phyloP scores from a whole-genome alignment of 2,329 filamentous ascomycete species.

The Epichloe baconii region DNA sequence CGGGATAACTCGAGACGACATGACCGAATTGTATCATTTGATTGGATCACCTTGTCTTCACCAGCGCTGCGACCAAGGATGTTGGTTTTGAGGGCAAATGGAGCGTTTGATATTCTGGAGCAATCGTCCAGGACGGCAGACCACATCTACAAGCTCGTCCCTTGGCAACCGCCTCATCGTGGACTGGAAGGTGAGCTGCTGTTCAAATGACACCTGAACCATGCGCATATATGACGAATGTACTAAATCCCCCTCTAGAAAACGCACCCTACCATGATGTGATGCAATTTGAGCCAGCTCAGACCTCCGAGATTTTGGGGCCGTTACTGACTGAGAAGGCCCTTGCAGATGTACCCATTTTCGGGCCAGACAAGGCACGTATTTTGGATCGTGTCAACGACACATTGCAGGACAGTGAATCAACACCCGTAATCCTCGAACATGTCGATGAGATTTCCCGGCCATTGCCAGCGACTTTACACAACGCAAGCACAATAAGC shows the following conservation, averaged over 20 bases:
- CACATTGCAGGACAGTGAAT: conserved; percentile 23
- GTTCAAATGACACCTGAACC: neutral
- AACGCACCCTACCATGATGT: conserved; percentile 38
- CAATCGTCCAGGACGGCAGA: conserved; percentile 45
- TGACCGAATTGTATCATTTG: conserved; percentile 53
- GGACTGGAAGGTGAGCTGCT: conserved; percentile 35
- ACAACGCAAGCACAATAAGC: conserved; percentile 28
- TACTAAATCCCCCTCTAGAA: conserved; percentile 23
- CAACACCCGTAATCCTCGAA: conserved; percentile 21
- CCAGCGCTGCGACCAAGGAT: conserved; percentile 43
- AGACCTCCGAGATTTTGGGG: conserved; percentile 39
- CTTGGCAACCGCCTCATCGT: conserved; percentile 47
- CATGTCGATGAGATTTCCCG: conserved; percentile 23
- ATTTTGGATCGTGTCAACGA: conserved; percentile 29
- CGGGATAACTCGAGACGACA: conserved; percentile 37
- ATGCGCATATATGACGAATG: too few species aligned
- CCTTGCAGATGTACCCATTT: conserved; percentile 41
- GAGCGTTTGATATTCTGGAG: conserved; percentile 48
- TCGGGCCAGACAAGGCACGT: conserved; percentile 37
- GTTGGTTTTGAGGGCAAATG: conserved; percentile 46
- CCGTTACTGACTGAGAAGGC: conserved; percentile 41
- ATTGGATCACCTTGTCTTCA: conserved; percentile 50
- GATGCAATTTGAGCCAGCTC: conserved; percentile 44
- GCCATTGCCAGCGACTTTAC: conserved; percentile 28
- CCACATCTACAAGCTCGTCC: conserved; percentile 46